Conservation (phyloP, 768 basidiomycete genomes). For the Cyclocybe cylindracea region DNA sequence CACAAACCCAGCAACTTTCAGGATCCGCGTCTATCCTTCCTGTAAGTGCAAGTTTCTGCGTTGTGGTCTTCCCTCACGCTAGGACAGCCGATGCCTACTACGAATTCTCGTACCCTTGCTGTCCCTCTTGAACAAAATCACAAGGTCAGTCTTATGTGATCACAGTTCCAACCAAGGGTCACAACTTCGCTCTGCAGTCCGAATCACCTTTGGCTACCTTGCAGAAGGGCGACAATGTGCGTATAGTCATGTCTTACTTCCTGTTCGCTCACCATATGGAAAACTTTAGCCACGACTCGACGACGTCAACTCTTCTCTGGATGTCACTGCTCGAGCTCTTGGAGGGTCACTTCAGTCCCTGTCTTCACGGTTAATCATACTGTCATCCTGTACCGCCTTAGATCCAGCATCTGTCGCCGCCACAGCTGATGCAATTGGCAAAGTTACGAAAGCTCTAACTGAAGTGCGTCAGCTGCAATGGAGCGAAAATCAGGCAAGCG, state of each 20-base stretch:
- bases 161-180: too few relatives aligned
- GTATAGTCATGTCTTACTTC: too few relatives aligned
- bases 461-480: constrained; percentile 60
- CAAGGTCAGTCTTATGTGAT: too few relatives aligned
- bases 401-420: constrained; percentile 54
- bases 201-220: too few relatives aligned
- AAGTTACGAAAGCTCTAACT: constrained; percentile 61
- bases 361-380: constrained; percentile 47
- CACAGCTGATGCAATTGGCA: constrained; percentile 70
- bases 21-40: neutral
- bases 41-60: neutral
- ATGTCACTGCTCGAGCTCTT: constrained; percentile 34
- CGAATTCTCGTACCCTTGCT: too few relatives aligned
- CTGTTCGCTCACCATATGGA: too few relatives aligned
- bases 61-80: too few relatives aligned
- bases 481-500: constrained; percentile 35
- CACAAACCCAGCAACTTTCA: neutral
- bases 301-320: neutral
- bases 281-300: too few relatives aligned
- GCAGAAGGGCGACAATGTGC: too few relatives aligned
- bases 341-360: constrained; percentile 53
- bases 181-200: too few relatives aligned
- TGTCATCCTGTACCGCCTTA: constrained; percentile 38
- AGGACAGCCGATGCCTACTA: too few relatives aligned
- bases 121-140: too few relatives aligned